Base-by-base conservation (phyloP, 441 rosid species). In the Iberis amara region DNA sequence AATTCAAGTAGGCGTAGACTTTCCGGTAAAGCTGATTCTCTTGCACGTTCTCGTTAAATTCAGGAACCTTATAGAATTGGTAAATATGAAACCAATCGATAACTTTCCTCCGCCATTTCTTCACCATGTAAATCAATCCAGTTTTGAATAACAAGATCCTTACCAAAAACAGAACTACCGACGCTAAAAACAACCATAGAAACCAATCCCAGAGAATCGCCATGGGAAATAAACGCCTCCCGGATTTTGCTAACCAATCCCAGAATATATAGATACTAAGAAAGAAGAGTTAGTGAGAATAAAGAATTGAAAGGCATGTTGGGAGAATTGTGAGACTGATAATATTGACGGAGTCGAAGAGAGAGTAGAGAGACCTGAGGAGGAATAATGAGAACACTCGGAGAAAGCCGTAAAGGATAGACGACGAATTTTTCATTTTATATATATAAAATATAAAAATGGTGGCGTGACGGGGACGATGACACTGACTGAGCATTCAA, bases 31-130 rank as follows among this genome's bases (percentile, higher is more conserved):
- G 76, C 6, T 62, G 83, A 65, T 91, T 91, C 61, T 76, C 84
- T 32, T 82, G 94, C 70, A 66, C 24, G 62, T 54, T 57, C 4
- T 79, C 83, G 60, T 70, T 75, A 82, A 82, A 80, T 57, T 85
- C 85, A 0, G 94, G 92, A 21, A 92, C 85, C 27, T 69, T 78
- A 68, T 70, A 79, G 75, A 65, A 72, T 45, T 92, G 98, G 44
- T 76, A 73, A 24, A 76, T 88, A 31, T 81, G 86, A 41, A 82
- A 79, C 26, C 55, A 71, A 51, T 89, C 89, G 26, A 70, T 61
- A 3, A 81, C 8, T 6, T 33, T 47, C 55, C 75, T 67, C 76
- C 85, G 63, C 73, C 76, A 72, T 49, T 79, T 76, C 67, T 79
- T 81, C 21, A 74, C 70, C 18, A 69, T 32, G 57, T 51, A 73